Evolutionary conservation across 1,139 yeast species (phyloP), one percentile per base, ranked within the genome.

Genomic region (Sugiyamaella grinbergsii): DNA sequence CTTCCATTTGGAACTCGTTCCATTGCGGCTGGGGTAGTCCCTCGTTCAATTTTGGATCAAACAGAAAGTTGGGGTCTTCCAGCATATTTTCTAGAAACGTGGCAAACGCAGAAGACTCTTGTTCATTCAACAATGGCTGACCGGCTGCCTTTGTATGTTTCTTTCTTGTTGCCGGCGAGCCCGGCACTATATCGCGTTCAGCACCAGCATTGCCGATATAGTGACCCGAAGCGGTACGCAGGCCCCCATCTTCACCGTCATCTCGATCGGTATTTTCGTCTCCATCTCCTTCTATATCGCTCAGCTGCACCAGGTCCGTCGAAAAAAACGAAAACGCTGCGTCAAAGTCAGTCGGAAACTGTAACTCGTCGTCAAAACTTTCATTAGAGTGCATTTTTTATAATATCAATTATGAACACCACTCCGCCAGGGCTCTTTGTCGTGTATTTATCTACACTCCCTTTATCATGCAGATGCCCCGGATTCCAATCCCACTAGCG

Each of bases 11-110:
- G n/a, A n/a, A n/a, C n/a, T 49, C 52, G 4, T 28, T 19, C 40
- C 28, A 45, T 19, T 45, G 40, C 49, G 53, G 54, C 34, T 46
- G 47, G 49, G 54, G 55, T 33, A 63, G 56, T 19, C 55, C 61
- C 16, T 63, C 66, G 6, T 59, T 58, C 22, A 64, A 53, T 34
- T 63, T 62, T n/a, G 71, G 71, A 46, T 68, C 67, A 46, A 65
- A 60, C 29, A 66, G 47, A 51, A 64, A 65, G 45, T 68, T 62
- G 4, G 73, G 68, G 53, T 71, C 72, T n/a, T 59, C 62, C 16
- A 70, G 62, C 40, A 72, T 63, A 47, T 63, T 67, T 52, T 71
- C 75, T 45, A 72, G 58, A 52, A 71, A 71, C 24, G 60, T 62
- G 10, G 69, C 54, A 46, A 71, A 64, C 26, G 71, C 71, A 23